Evolutionary conservation across 805 yeast genomes (phyloP).

Genomic region (Myxozyma mucilagina): DNA sequence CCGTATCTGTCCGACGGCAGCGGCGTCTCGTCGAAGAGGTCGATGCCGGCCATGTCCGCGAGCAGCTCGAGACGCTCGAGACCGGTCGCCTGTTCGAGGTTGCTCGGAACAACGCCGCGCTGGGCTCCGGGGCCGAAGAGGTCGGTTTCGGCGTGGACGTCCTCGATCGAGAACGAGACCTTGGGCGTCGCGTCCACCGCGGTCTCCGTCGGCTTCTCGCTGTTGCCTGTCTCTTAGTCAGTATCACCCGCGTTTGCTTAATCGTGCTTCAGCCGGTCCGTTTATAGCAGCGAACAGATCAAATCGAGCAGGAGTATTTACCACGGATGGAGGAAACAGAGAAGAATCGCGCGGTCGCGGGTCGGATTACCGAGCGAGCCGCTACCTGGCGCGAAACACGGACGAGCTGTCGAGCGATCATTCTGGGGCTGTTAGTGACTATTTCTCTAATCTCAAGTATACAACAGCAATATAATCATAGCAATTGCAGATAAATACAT

Average conservation of each 20-base stretch:
- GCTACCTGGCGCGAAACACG: slow-evolving; percentile 16
- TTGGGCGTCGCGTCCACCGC: slow-evolving; percentile 2
- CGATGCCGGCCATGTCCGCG: slow-evolving; percentile 94
- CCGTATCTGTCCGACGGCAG: slow-evolving; percentile 87
- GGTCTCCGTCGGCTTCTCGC: not conserved
- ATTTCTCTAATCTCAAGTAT: too few relatives aligned
- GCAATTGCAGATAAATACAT: too few relatives aligned
- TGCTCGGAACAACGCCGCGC: slow-evolving; percentile 85
- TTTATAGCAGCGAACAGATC: not conserved
- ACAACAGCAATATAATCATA: too few relatives aligned
- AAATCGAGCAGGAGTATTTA: not conserved
- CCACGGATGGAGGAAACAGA: slow-evolving; percentile 21
- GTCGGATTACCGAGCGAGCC: slow-evolving; percentile 10
- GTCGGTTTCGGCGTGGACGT: slow-evolving; percentile 74
- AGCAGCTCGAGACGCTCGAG: slow-evolving; percentile 92
- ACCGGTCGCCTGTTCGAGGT: slow-evolving; percentile 97
- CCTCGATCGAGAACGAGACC: slow-evolving; percentile 52
- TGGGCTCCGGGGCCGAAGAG: slow-evolving; percentile 90
- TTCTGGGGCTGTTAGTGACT: not conserved
- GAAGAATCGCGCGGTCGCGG: slow-evolving; percentile 17
- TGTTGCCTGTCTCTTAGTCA: not conserved
- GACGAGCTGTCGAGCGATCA: slow-evolving; percentile 21
- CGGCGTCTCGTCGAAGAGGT: slow-evolving; percentile 80
- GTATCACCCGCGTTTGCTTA: too few relatives aligned
- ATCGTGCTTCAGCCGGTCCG: not conserved